Evolutionary conservation across 75 land plant genomes (phyloP).

Genomic region (Cryptomeria japonica): DNA sequence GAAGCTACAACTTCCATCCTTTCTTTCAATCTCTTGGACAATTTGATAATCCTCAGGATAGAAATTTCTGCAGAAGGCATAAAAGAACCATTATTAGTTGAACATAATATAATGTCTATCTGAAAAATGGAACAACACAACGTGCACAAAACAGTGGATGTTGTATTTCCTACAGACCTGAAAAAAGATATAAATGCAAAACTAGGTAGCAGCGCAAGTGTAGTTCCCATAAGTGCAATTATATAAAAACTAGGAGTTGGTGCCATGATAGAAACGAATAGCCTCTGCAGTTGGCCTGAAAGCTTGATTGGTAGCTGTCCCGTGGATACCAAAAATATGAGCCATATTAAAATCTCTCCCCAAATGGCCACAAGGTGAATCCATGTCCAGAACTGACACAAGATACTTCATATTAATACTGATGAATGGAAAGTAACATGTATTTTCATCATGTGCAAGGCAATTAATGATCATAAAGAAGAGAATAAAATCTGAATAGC

Average conservation of each 20-base stretch:
- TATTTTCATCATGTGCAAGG: neutral
- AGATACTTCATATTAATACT: neutral
- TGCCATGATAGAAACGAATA: slow-evolving; percentile 27
- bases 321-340: slow-evolving; percentile 27
- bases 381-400: slow-evolving; percentile 46
- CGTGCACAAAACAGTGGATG: neutral
- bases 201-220: slow-evolving; percentile 35
- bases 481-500: neutral
- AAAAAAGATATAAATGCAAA: slow-evolving; percentile 22
- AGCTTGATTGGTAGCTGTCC: slow-evolving; percentile 29
- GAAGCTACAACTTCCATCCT: neutral
- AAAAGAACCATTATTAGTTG: neutral
- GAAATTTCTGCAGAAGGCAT: neutral
- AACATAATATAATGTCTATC: neutral
- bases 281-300: slow-evolving; percentile 19
- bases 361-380: slow-evolving; percentile 43
- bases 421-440: neutral
- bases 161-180: neutral
- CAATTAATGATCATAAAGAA: neutral
- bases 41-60: slow-evolving; percentile 30
- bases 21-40: slow-evolving; percentile 12
- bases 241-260: slow-evolving; percentile 38
- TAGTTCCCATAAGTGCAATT: slow-evolving; percentile 27
- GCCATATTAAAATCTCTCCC: slow-evolving; percentile 44
- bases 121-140: neutral